phyloP scores from a whole-genome alignment of 1,284 basidiomycete genomes.

The Naganishia cerealis region DNA sequence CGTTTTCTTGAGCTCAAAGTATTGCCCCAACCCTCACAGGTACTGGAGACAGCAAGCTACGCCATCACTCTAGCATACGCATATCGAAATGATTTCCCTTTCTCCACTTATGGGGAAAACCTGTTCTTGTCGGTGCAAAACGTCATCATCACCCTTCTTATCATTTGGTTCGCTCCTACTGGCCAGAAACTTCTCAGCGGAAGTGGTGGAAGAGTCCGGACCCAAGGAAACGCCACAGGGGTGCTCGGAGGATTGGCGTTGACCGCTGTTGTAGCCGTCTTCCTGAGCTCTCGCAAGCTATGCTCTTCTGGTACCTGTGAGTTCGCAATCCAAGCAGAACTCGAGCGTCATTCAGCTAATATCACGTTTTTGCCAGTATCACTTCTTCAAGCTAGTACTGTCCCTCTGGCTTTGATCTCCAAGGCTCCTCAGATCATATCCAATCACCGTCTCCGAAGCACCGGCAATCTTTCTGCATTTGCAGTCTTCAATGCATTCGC shows the following conservation, averaged over 20 bases:
- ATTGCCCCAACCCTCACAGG: slow-evolving; percentile 38
- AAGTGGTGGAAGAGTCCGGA: slow-evolving; percentile 15
- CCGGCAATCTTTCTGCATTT: slow-evolving; percentile 85
- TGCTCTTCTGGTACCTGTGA: slow-evolving; percentile 46
- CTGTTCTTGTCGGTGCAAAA: slow-evolving; percentile 83
- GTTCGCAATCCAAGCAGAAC: slow-evolving; percentile 21
- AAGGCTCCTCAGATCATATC: slow-evolving; percentile 83
- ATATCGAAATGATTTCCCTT: slow-evolving; percentile 77
- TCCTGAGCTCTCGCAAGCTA: slow-evolving; percentile 56
- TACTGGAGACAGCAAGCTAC: slow-evolving; percentile 79
- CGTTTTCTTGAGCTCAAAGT: slow-evolving; percentile 21
- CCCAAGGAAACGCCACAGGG: slow-evolving; percentile 34
- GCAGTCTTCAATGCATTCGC: slow-evolving; percentile 74
- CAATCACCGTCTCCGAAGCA: slow-evolving; percentile 70
- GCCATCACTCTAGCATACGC: slow-evolving; percentile 85
- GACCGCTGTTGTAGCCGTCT: slow-evolving; percentile 55
- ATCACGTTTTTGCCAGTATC: slow-evolving; percentile 50
- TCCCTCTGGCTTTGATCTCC: slow-evolving; percentile 78
- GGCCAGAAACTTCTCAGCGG: slow-evolving; percentile 15
- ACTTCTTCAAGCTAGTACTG: slow-evolving; percentile 71
- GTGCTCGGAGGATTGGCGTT: slow-evolving; percentile 56
- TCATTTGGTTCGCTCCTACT: slow-evolving; percentile 60
- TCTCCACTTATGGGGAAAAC: slow-evolving; percentile 94
- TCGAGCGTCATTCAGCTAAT: not conserved
- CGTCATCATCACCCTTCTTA: slow-evolving; percentile 75